Evolutionary conservation across 2,329 filamentous ascomycete species (phyloP).

Genomic region (Curvularia sp.): DNA sequence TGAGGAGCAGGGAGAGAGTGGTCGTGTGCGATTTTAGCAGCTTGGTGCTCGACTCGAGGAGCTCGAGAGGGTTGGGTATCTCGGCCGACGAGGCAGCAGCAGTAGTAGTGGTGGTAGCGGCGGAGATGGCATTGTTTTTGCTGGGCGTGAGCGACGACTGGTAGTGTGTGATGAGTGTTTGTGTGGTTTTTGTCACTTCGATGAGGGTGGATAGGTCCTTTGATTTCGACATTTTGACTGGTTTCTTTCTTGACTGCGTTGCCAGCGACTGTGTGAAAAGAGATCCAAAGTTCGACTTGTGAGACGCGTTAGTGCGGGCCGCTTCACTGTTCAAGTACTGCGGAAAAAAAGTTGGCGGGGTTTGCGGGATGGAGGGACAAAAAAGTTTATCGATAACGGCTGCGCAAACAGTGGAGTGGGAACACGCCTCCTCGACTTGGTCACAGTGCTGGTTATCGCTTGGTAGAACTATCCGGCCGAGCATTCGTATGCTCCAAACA

Average conservation of each 20-base stretch:
- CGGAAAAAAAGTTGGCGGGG: constrained; percentile 7
- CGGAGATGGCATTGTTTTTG: neutral
- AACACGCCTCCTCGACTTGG: neutral
- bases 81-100: constrained; percentile 27
- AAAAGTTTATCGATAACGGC: constrained; percentile 3
- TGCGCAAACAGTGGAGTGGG: neutral
- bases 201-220: constrained; percentile 42
- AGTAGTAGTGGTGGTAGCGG: neutral
- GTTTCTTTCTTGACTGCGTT: neutral
- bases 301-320: neutral
- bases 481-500: neutral
- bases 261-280: neutral
- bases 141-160: constrained; percentile 44
- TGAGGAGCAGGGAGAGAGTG: constrained; percentile 84
- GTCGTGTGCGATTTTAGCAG: constrained; percentile 84
- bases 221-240: constrained; percentile 29
- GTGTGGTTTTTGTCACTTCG: constrained; percentile 47
- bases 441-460: neutral
- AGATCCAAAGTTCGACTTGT: too few relatives aligned
- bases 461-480: neutral
- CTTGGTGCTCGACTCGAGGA: constrained; percentile 74
- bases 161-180: constrained; percentile 48
- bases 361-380: neutral
- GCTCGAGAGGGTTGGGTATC: constrained; percentile 61
- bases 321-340: neutral